Conservation (phyloP, 352 stramenopile species). For the Pythium utonaiense region DNA sequence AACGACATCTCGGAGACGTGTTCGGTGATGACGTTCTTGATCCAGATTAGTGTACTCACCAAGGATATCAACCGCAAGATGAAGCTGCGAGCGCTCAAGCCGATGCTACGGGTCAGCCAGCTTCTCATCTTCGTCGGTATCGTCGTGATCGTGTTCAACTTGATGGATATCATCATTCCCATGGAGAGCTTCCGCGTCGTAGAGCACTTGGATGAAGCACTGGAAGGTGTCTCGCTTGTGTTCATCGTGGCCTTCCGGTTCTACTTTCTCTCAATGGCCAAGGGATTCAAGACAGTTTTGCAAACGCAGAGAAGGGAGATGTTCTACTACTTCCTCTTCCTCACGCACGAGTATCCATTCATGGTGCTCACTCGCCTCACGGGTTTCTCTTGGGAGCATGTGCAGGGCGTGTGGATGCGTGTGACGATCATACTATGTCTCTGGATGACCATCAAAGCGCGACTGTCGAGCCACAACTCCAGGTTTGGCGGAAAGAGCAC, state of each 20-base stretch:
- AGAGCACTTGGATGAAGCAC: conserved; percentile 6
- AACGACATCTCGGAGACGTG: conserved; percentile 22
- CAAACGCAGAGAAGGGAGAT: conserved; percentile 8
- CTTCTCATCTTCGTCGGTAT: conserved; percentile 9
- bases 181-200: background rate
- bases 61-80: conserved; percentile 22
- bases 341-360: conserved; percentile 20
- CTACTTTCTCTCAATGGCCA: conserved; percentile 15
- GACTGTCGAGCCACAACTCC: conserved; percentile 5
- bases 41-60: conserved; percentile 25
- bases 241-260: conserved; percentile 24
- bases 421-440: conserved; percentile 11
- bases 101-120: conserved; percentile 4
- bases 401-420: conserved; percentile 11
- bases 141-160: conserved; percentile 5
- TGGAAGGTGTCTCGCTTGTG: conserved; percentile 8
- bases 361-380: conserved; percentile 6
- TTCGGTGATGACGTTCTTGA: conserved; percentile 24
- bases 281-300: background rate
- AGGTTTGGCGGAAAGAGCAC: background rate
- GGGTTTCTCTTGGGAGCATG: conserved; percentile 6
- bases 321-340: conserved; percentile 17
- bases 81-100: conserved; percentile 9
- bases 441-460: conserved; percentile 6
- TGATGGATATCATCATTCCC: conserved; percentile 8